phyloP scores from a whole-genome alignment of 2,329 filamentous ascomycete genomes.

The Pseudophaeomoniella oleicola region DNA sequence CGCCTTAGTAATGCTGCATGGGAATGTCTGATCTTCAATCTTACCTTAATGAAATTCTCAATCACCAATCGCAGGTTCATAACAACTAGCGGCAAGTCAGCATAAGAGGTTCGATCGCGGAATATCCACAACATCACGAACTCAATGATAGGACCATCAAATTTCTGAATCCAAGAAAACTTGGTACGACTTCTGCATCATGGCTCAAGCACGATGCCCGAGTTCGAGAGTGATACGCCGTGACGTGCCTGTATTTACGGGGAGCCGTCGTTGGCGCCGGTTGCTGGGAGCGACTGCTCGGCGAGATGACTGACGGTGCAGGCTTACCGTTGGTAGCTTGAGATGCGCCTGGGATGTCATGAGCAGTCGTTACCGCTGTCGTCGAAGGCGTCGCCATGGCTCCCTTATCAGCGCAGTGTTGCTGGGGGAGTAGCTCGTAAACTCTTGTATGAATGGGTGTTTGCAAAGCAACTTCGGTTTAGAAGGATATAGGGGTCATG shows the following conservation, averaged over 20 bases:
- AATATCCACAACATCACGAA: slow-evolving; percentile 3
- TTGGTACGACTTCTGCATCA: slow-evolving; percentile 59
- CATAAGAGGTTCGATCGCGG: background rate
- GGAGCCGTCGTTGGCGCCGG: slow-evolving; percentile 18
- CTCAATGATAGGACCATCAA: slow-evolving; percentile 83
- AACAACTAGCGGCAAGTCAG: slow-evolving; percentile 46
- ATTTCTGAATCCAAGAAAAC: slow-evolving; percentile 88
- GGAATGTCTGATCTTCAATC: slow-evolving; percentile 48
- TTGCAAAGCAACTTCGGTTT: too few species aligned
- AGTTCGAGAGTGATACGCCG: slow-evolving; percentile 61
- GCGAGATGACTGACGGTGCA: background rate
- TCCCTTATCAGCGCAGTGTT: background rate
- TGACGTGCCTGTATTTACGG: slow-evolving; percentile 80
- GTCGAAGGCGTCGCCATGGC: background rate
- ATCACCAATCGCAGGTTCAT: slow-evolving; percentile 90
- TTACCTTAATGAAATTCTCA: slow-evolving; percentile 61
- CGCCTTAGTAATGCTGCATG: background rate
- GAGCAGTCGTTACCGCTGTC: background rate
- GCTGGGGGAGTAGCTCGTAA: too few species aligned
- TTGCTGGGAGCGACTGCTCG: background rate
- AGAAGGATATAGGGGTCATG: too few species aligned
- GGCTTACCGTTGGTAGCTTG: background rate
- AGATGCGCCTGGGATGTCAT: background rate
- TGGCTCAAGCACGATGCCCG: slow-evolving; percentile 74
- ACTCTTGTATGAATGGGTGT: too few species aligned